A percentile compares a stretch with the other conserved stretches of the same genome.
These are phyloP conservation scores for Cardamine occulta DNA, from an alignment of 345 rosid species.

Conservation along the genomic window DNA sequence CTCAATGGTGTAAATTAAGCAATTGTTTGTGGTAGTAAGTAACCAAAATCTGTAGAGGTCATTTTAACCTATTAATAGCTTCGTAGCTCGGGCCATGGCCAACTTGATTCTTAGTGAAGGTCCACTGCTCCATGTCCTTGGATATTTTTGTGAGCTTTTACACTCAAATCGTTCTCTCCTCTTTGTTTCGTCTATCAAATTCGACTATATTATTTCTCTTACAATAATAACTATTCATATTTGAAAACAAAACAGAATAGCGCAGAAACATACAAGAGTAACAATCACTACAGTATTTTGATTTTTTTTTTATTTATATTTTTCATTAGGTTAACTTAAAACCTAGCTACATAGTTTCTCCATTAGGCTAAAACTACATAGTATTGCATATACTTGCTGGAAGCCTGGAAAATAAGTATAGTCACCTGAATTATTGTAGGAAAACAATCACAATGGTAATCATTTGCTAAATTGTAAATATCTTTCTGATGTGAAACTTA, in stretches of 20 bases:
- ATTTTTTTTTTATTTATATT: background rate
- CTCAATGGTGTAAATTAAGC: background rate
- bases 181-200: too few species aligned
- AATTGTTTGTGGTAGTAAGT: background rate
- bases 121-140: conserved; percentile 9
- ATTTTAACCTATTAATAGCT: background rate
- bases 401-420: background rate
- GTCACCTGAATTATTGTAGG: background rate
- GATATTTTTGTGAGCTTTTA: background rate
- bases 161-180: too few species aligned
- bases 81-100: background rate
- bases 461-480: background rate
- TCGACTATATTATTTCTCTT: too few species aligned
- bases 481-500: background rate
- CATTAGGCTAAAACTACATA: too few species aligned
- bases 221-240: too few species aligned
- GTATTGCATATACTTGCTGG: too few species aligned
- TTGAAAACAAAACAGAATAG: too few species aligned
- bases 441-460: background rate
- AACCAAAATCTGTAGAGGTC: background rate
- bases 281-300: too few species aligned
- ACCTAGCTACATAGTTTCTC: too few species aligned
- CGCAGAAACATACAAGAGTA: background rate
- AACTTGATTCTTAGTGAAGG: conserved; percentile 18
- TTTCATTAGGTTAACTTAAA: background rate